phyloP scores from a whole-genome alignment of 345 rosid species.

The Erodium maritimum region DNA sequence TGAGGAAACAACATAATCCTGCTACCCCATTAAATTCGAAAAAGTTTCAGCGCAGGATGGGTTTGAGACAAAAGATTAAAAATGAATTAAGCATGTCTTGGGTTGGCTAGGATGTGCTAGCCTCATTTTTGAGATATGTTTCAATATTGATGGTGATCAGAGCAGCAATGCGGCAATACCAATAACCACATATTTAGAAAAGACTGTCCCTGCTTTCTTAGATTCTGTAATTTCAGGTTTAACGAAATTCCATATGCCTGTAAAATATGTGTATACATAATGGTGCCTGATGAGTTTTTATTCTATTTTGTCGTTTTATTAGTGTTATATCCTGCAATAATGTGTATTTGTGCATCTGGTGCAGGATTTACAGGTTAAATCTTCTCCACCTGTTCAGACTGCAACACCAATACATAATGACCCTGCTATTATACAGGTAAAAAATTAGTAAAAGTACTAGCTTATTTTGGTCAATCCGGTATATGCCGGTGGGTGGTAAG shows the following conservation, averaged over 20 bases:
- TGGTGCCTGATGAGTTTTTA: background rate
- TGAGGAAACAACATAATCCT: background rate
- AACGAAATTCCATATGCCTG: background rate
- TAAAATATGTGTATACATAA: background rate
- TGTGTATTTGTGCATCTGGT: background rate
- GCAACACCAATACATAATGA: constrained; percentile 11
- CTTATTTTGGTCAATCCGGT: background rate
- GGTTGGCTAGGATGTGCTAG: background rate
- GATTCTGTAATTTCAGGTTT: no score
- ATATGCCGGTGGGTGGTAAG: background rate
- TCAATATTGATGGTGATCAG: background rate
- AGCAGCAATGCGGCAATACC: no score
- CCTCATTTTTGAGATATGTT: background rate
- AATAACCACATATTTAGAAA: background rate
- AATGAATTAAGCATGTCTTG: background rate
- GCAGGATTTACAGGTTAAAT: constrained; percentile 19
- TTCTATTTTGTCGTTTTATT: no score
- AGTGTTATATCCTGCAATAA: background rate
- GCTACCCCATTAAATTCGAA: no score
- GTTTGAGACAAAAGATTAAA: no score
- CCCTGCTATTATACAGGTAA: constrained; percentile 18
- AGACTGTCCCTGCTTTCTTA: background rate
- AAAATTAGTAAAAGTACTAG: background rate
- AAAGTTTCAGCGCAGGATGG: no score
- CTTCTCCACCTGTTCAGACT: constrained; percentile 10